Evolutionary conservation across 306 rosid species (phyloP), one percentile per base, ranked within the genome.

Genomic region (Sphenostylis stenocarpa): DNA sequence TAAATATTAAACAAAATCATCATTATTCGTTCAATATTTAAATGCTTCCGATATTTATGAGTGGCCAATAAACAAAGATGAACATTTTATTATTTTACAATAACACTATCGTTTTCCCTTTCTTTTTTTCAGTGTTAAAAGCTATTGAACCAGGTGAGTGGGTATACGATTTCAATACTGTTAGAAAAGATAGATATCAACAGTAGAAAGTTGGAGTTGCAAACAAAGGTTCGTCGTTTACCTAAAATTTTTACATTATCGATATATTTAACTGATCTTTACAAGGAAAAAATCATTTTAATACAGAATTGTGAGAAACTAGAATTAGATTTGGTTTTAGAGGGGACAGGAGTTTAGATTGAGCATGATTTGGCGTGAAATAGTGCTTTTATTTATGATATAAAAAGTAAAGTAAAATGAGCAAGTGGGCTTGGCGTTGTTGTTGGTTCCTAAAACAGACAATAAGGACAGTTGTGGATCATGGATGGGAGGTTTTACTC

Each of bases 401-500:
- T 8, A 0, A 24, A 63, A 60, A 55, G 12, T 1, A 69, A 62
- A 51, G 70, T 11, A 69, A 70, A 69, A 13, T 41, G 45, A 76
- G 65, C 75, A 67, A 83, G 80, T 62, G 84, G 85, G 67, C 1
- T 72, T 24, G 62, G 71, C 3, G 1, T 0, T 1, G 76, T 60
- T 61, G 34, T 38, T 34, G 41, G 78, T 73, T 84, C 53, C 83
- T 61, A 73, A 81, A 60, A 60, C 13, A 76, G 71, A 70, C 73
- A 65, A 78, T 13, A 48, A 16, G 39, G 80, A 67, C 80, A 77
- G 70, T 33, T 48, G 29, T 38, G 31, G 49, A 57, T 49, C 47
- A 0, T 65, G 5, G 70, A 38, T 65, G 31, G 70, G 70, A 21
- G 17, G 31, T 21, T 65, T 52, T 57, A 44, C 60, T 43, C 9